These are phyloP conservation scores for Plasmodium relictum DNA, from an alignment of 169 alveolate species.

Conservation along the genomic window DNA sequence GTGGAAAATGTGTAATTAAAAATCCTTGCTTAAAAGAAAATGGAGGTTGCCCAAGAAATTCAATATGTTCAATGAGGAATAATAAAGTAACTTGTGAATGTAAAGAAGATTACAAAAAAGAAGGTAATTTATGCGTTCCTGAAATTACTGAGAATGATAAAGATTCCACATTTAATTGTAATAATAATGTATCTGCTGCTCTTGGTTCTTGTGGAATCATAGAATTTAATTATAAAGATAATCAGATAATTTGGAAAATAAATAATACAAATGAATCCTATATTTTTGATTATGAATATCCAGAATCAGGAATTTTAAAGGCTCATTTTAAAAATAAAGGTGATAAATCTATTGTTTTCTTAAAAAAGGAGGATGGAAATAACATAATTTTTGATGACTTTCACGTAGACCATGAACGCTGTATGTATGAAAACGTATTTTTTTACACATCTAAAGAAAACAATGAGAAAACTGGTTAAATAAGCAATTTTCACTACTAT, in stretches of 20 bases:
- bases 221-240: slow-evolving; percentile 8
- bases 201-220: slow-evolving; percentile 56
- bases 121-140: slow-evolving; percentile 27
- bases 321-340: slow-evolving; percentile 11
- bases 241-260: slow-evolving; percentile 59
- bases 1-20: slow-evolving; percentile 19
- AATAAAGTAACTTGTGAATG: slow-evolving; percentile 38
- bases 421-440: slow-evolving; percentile 32
- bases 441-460: not conserved
- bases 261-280: slow-evolving; percentile 24
- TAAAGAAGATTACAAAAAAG: slow-evolving; percentile 19
- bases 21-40: slow-evolving; percentile 48
- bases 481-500: too few relatives aligned
- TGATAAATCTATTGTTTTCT: slow-evolving; percentile 5
- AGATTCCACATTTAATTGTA: slow-evolving; percentile 13
- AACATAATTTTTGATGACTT: slow-evolving; percentile 20
- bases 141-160: slow-evolving; percentile 1
- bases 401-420: slow-evolving; percentile 17
- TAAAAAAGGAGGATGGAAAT: slow-evolving; percentile 17
- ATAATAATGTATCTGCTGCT: slow-evolving; percentile 12
- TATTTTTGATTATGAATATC: slow-evolving; percentile 36
- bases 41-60: slow-evolving; percentile 54
- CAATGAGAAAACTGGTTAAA: not conserved
- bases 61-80: slow-evolving; percentile 10
- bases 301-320: slow-evolving; percentile 10